Conservation (phyloP, 306 rosid genomes). For the Delonix regia region DNA sequence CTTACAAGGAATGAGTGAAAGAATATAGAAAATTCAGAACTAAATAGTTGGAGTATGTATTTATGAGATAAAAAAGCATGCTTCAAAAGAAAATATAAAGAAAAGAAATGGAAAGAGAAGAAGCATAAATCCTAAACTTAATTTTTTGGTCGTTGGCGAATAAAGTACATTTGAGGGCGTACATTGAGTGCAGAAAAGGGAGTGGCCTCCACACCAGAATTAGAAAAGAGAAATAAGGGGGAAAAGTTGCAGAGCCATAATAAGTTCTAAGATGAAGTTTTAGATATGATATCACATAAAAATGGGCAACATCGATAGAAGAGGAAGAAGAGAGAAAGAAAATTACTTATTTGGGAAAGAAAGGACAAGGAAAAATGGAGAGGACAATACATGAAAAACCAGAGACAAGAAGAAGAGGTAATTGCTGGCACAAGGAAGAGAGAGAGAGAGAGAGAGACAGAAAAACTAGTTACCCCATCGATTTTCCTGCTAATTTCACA, state of each 20-base stretch:
- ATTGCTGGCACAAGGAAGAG: too few species aligned
- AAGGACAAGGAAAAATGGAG: neutral
- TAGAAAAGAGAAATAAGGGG: neutral
- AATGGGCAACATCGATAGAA: neutral
- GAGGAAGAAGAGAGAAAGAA: neutral
- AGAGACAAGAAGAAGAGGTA: neutral
- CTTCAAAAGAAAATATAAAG: neutral
- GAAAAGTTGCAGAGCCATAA: neutral
- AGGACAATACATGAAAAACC: neutral
- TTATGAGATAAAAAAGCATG: too few species aligned
- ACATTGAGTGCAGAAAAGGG: neutral
- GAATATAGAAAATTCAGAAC: too few species aligned
- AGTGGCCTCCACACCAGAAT: neutral
- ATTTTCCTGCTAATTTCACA: neutral
- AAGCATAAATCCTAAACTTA: neutral
- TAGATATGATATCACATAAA: neutral
- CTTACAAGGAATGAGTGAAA: too few species aligned
- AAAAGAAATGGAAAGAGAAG: neutral
- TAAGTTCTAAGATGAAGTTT: neutral
- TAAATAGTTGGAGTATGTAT: too few species aligned
- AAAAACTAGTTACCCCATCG: neutral
- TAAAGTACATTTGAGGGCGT: neutral
- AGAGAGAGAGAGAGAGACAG: neutral
- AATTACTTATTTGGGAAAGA: neutral
- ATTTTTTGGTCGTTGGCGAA: neutral